Conservation (phyloP, 164 flowering plant species). For the Sextonia rubra region DNA sequence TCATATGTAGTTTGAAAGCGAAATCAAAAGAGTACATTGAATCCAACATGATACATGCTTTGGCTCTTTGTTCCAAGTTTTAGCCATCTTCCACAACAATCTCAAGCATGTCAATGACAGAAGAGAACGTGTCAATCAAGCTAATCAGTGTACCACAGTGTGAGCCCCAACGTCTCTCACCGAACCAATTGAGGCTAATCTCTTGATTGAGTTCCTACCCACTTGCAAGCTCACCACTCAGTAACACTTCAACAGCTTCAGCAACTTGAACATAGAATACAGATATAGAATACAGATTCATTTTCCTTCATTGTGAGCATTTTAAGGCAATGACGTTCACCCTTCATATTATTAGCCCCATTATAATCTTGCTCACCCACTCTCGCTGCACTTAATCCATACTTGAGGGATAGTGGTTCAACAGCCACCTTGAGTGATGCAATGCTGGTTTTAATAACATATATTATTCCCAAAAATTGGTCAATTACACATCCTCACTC, state of each 20-base stretch:
- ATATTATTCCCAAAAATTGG: not conserved
- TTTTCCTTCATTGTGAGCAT: constrained; percentile 12
- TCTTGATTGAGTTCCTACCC: not conserved
- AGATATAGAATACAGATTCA: constrained; percentile 4
- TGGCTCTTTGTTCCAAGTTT: too few species aligned
- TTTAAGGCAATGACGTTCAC: constrained; percentile 4
- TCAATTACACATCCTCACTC: not conserved
- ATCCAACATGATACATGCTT: too few species aligned
- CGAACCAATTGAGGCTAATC: not conserved
- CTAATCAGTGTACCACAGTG: too few species aligned
- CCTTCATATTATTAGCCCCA: constrained; percentile 6
- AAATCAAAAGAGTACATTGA: too few species aligned
- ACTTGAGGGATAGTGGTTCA: not conserved
- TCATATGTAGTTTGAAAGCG: too few species aligned
- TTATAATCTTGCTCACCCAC: constrained; percentile 5
- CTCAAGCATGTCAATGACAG: too few species aligned
- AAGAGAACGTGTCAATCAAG: too few species aligned
- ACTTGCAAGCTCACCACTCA: not conserved
- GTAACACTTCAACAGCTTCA: not conserved
- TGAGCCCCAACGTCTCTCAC: too few species aligned
- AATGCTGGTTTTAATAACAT: not conserved
- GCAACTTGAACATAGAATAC: constrained; percentile 6
- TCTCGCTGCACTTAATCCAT: not conserved
- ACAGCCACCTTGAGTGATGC: not conserved
- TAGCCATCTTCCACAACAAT: too few species aligned